A percentile compares a stretch with the other conserved stretches of the same genome.
phyloP scores from a whole-genome alignment of 2,329 filamentous ascomycete genomes.

The Cryoendolithus antarcticus region DNA sequence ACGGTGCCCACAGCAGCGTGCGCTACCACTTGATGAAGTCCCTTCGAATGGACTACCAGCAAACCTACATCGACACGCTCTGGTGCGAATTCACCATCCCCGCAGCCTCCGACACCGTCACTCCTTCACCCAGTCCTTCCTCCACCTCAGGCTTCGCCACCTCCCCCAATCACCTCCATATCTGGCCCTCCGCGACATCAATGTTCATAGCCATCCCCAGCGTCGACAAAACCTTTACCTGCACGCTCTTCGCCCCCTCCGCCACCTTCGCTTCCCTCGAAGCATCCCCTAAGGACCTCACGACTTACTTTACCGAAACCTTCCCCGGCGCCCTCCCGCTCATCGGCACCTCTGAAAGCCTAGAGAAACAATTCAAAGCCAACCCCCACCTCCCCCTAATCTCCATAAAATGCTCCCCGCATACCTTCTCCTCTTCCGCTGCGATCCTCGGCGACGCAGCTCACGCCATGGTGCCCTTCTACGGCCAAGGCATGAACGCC shows the following conservation, averaged over 20 bases:
- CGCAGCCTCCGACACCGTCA: slow-evolving; percentile 31
- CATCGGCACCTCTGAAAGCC: slow-evolving; percentile 51
- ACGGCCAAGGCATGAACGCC: slow-evolving; percentile 95
- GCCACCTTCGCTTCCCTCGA: slow-evolving; percentile 58
- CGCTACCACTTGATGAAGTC: slow-evolving; percentile 96
- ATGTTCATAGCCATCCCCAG: slow-evolving; percentile 97
- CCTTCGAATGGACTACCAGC: slow-evolving; percentile 75
- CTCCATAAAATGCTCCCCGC: slow-evolving; percentile 81
- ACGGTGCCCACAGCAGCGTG: slow-evolving; percentile 85
- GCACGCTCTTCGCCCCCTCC: slow-evolving; percentile 79
- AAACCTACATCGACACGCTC: slow-evolving; percentile 89
- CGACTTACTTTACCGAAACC: slow-evolving; percentile 64
- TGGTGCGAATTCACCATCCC: slow-evolving; percentile 91
- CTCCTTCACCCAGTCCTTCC: slow-evolving; percentile 15
- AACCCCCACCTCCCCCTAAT: slow-evolving; percentile 91
- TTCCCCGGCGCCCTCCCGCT: slow-evolving; percentile 72
- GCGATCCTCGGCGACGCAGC: slow-evolving; percentile 89
- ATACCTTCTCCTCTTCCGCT: slow-evolving; percentile 64
- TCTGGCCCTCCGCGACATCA: slow-evolving; percentile 66
- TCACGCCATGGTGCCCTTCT: slow-evolving; percentile 97
- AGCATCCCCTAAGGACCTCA: slow-evolving; percentile 44
- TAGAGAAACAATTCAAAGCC: slow-evolving; percentile 60
- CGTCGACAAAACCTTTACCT: slow-evolving; percentile 86
- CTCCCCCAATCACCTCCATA: slow-evolving; percentile 87
- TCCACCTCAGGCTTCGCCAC: slow-evolving; percentile 53